Evolutionary conservation across 768 basidiomycete species (phyloP).

Genomic region (Auriscalpium orientale): DNA sequence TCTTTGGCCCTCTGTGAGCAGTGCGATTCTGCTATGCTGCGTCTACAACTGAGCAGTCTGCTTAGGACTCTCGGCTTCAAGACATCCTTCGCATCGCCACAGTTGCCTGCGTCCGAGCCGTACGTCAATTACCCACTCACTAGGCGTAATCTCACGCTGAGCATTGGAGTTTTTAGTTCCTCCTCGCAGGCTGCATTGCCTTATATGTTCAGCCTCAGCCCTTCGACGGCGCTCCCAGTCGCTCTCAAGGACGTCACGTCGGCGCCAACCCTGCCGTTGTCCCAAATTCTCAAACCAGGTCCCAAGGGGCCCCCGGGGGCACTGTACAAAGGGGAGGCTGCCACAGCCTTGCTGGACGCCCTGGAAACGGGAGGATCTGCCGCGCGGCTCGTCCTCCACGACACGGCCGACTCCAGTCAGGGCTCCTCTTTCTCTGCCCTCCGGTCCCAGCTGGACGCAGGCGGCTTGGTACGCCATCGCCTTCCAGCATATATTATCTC

Average conservation of each 20-base stretch:
- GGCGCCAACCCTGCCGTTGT: neutral
- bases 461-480: conserved; percentile 6
- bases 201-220: neutral
- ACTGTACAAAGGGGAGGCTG: conserved; percentile 13
- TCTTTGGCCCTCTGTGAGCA: conserved; percentile 17
- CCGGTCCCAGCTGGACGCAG: conserved; percentile 8
- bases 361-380: conserved; percentile 15
- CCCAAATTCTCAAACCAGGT: conserved; percentile 2
- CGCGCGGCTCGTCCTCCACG: conserved; percentile 10
- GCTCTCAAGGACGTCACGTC: conserved; percentile 11
- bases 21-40: neutral
- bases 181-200: neutral
- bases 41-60: neutral
- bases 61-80: conserved; percentile 7
- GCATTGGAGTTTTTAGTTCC: neutral
- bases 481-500: neutral
- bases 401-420: conserved; percentile 6
- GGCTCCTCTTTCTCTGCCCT: conserved; percentile 5
- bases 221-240: conserved; percentile 7
- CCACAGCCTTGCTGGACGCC: conserved; percentile 9
- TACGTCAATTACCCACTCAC: neutral
- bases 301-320: conserved; percentile 15
- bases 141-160: neutral
- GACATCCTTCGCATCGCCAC: neutral
- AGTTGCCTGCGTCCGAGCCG: neutral